Conservation (phyloP, 1,284 basidiomycete genomes). For the Trichosporon asahii region DNA sequence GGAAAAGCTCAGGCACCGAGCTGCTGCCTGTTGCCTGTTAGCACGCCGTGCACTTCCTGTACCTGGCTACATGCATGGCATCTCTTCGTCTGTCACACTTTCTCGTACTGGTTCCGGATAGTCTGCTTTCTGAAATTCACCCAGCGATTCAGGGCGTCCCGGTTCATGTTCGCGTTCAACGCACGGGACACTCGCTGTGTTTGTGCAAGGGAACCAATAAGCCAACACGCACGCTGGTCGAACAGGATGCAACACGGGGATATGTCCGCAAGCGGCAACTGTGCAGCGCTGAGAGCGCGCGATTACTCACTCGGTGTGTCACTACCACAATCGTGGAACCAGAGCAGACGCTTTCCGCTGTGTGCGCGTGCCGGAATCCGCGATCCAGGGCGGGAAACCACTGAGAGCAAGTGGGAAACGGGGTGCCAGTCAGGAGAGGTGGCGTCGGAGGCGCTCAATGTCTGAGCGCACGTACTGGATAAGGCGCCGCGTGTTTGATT, state of each 20-base stretch:
- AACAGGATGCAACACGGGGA: neutral
- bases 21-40: neutral
- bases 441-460: constrained; percentile 2
- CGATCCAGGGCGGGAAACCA: neutral
- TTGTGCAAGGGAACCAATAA: neutral
- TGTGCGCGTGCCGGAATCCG: neutral
- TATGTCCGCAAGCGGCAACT: neutral
- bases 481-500: neutral
- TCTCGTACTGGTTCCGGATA: constrained; percentile 2
- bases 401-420: neutral
- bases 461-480: neutral
- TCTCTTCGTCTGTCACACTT: neutral
- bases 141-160: neutral
- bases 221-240: neutral
- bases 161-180: neutral
- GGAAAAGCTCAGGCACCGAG: neutral
- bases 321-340: neutral
- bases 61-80: neutral
- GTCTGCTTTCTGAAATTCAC: neutral
- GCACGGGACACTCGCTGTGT: neutral
- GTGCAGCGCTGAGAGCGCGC: neutral
- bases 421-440: neutral
- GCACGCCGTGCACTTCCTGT: neutral
- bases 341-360: neutral
- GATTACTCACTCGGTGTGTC: neutral